These are phyloP conservation scores for Furcasterigmium furcatum DNA, from an alignment of 2,329 filamentous ascomycete species.

Conservation along the genomic window DNA sequence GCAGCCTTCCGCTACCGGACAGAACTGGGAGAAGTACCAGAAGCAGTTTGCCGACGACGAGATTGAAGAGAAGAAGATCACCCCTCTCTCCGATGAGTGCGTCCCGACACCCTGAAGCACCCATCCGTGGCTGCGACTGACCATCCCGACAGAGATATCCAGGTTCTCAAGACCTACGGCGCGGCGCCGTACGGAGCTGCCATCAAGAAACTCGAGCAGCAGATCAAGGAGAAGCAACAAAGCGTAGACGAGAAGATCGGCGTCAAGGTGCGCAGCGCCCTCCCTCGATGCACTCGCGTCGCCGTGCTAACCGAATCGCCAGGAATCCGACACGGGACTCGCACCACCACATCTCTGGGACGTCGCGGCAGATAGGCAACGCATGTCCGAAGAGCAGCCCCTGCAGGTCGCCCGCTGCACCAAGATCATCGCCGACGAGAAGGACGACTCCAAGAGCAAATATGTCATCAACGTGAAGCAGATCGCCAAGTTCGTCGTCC, in stretches of 20 bases:
- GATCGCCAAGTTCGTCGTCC: constrained; percentile 98
- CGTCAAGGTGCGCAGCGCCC: constrained; percentile 56
- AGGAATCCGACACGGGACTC: constrained; percentile 98
- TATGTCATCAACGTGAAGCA: constrained; percentile 99
- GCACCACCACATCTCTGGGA: constrained; percentile 99
- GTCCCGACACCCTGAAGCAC: constrained; percentile 32
- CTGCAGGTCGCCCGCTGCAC: constrained; percentile 97
- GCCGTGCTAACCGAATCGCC: constrained; percentile 16
- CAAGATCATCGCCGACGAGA: constrained; percentile 97
- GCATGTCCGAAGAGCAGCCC: constrained; percentile 97
- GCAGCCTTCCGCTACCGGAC: constrained; percentile 92
- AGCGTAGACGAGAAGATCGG: constrained; percentile 99
- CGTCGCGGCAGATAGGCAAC: constrained; percentile 93
- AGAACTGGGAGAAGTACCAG: constrained; percentile 98
- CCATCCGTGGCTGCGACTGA: constrained; percentile 6
- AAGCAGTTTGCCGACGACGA: constrained; percentile 97
- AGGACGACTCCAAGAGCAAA: constrained; percentile 97
- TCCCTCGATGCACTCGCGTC: not conserved
- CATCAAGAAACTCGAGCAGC: constrained; percentile 96
- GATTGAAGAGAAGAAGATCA: constrained; percentile 99
- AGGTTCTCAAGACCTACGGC: constrained; percentile 98
- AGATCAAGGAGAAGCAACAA: constrained; percentile 98
- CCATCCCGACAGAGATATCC: constrained; percentile 75
- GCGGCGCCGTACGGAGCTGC: constrained; percentile 91
- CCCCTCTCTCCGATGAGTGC: constrained; percentile 92